phyloP scores from a whole-genome alignment of 192 early-diverging fungal species.

The Oehlia diaphana region DNA sequence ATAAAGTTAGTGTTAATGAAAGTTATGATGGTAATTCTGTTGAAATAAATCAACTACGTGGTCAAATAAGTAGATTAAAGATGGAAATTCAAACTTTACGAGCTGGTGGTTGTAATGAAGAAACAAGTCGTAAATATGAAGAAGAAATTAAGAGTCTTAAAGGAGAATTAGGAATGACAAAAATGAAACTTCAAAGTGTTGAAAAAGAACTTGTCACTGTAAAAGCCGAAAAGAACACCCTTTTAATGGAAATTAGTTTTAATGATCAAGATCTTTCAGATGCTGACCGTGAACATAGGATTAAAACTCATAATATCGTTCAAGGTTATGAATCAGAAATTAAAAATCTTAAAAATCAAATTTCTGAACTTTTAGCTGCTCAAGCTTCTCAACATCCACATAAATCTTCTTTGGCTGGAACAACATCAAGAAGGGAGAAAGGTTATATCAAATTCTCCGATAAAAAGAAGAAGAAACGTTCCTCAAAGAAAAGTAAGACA shows the following conservation, averaged over 20 bases:
- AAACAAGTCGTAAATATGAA: too few species aligned
- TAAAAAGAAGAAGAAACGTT: constrained; percentile 7
- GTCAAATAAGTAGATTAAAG: constrained; percentile 15
- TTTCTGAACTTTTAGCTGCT: too few species aligned
- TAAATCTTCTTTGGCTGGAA: constrained; percentile 16
- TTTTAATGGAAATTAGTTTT: constrained; percentile 49
- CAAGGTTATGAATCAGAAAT: too few species aligned
- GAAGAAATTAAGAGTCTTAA: constrained; percentile 12
- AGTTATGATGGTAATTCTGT: constrained; percentile 33
- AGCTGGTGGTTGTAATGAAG: too few species aligned
- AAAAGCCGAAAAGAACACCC: constrained; percentile 51
- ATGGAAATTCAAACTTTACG: constrained; percentile 42
- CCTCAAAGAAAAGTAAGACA: too few species aligned
- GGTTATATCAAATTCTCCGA: too few species aligned
- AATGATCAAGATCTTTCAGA: constrained; percentile 41
- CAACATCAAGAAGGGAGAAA: too few species aligned
- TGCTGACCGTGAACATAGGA: constrained; percentile 40
- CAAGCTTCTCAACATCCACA: background rate
- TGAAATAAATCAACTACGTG: too few species aligned
- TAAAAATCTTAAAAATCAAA: too few species aligned
- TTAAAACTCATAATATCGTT: too few species aligned
- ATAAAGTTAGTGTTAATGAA: too few species aligned
- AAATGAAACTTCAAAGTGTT: constrained; percentile 47
- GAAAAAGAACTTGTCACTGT: constrained; percentile 43
- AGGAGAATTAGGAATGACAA: constrained; percentile 45